A percentile compares a stretch with the other conserved stretches of the same genome.
phyloP scores from a whole-genome alignment of 352 stramenopile species.

The Globisporangium viniferum region DNA sequence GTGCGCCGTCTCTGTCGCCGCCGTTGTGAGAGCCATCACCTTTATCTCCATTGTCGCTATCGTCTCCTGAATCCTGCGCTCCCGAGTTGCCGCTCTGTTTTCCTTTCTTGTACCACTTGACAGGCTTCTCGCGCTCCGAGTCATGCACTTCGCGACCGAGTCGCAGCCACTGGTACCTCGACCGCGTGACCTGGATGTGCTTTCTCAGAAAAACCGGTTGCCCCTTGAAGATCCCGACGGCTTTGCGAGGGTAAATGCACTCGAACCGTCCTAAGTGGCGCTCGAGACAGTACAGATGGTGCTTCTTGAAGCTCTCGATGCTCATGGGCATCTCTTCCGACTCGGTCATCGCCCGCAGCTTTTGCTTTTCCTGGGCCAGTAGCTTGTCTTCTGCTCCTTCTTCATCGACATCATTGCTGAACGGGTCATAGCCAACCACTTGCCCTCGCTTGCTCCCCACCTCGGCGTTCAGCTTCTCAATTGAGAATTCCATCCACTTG shows the following conservation, averaged over 20 bases:
- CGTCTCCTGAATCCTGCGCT: slow-evolving; percentile 17
- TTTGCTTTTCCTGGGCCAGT: slow-evolving; percentile 38
- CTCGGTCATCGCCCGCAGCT: slow-evolving; percentile 26
- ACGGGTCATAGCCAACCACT: not conserved
- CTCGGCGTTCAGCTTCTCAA: slow-evolving; percentile 39
- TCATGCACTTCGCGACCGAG: slow-evolving; percentile 59
- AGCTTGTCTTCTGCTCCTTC: slow-evolving; percentile 15
- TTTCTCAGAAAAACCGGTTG: slow-evolving; percentile 66
- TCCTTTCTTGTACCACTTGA: slow-evolving; percentile 41
- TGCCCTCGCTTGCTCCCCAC: not conserved
- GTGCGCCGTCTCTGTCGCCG: not conserved
- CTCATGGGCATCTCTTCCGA: slow-evolving; percentile 72
- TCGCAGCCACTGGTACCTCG: slow-evolving; percentile 68
- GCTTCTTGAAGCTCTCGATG: slow-evolving; percentile 74
- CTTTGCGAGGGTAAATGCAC: slow-evolving; percentile 64
- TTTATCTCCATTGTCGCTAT: slow-evolving; percentile 1
- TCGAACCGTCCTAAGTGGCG: slow-evolving; percentile 62
- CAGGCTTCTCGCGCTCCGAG: slow-evolving; percentile 46
- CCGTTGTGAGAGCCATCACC: not conserved
- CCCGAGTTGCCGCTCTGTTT: slow-evolving; percentile 1
- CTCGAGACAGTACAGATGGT: slow-evolving; percentile 79
- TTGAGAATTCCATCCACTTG: slow-evolving; percentile 40
- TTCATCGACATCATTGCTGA: not conserved
- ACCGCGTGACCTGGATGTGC: slow-evolving; percentile 49
- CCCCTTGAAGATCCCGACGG: slow-evolving; percentile 76